phyloP scores from a whole-genome alignment of 805 yeast species.

The Hanseniaspora lindneri region DNA sequence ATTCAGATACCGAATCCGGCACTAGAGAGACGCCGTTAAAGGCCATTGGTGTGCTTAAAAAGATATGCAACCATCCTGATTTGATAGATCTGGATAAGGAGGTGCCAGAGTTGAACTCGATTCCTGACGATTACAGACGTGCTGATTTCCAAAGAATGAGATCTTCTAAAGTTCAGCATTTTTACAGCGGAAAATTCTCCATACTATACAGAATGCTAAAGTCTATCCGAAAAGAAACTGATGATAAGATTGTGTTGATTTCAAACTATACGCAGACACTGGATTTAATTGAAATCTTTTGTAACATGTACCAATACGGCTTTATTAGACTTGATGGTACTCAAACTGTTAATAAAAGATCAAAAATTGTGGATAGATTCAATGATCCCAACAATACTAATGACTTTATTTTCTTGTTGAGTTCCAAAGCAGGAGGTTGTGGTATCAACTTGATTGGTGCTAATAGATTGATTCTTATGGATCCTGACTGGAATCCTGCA shows the following conservation, averaged over 20 bases:
- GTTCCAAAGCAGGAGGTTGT: slow-evolving; percentile 98
- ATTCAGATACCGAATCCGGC: slow-evolving; percentile 11
- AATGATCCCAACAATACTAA: slow-evolving; percentile 72
- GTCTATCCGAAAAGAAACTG: slow-evolving; percentile 64
- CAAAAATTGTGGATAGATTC: slow-evolving; percentile 79
- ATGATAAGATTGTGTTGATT: slow-evolving; percentile 88
- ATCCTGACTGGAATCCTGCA: slow-evolving; percentile 97
- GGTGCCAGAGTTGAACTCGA: slow-evolving; percentile 34
- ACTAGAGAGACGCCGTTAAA: slow-evolving; percentile 44
- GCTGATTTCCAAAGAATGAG: slow-evolving; percentile 38
- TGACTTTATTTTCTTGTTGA: slow-evolving; percentile 77
- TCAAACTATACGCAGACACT: slow-evolving; percentile 91
- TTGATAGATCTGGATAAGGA: slow-evolving; percentile 65
- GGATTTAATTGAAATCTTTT: slow-evolving; percentile 78
- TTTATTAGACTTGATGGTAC: slow-evolving; percentile 81
- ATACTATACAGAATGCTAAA: slow-evolving; percentile 75
- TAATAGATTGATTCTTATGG: slow-evolving; percentile 73
- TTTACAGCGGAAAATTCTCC: slow-evolving; percentile 76
- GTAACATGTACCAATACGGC: slow-evolving; percentile 66
- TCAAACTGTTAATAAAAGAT: slow-evolving; percentile 82
- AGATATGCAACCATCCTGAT: slow-evolving; percentile 90
- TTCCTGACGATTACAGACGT: slow-evolving; percentile 63
- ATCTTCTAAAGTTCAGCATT: slow-evolving; percentile 42
- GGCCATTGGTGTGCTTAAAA: slow-evolving; percentile 79
- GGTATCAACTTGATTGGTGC: slow-evolving; percentile 97